phyloP scores from a whole-genome alignment of 495 filamentous ascomycete genomes.

The Penicillium robsamsonii region DNA sequence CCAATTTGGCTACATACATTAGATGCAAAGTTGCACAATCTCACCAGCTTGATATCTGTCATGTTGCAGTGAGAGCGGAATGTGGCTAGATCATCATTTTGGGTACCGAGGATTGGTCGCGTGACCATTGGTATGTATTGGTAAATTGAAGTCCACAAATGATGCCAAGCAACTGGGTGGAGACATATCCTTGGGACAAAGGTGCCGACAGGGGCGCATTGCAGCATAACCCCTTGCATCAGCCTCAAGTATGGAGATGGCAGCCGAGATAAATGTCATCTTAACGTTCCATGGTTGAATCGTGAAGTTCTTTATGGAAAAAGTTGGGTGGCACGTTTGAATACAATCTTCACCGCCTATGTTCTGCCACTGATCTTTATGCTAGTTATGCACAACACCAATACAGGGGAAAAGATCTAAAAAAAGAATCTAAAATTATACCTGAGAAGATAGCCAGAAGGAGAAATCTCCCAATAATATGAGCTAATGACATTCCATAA shows the following conservation, averaged over 20 bases:
- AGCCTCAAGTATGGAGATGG: not conserved
- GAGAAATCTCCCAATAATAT: not conserved
- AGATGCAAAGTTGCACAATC: not conserved
- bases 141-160: not conserved
- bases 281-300: not conserved
- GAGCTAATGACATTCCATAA: not conserved
- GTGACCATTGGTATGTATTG: not conserved
- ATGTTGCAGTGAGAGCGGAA: not conserved
- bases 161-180: not conserved
- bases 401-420: no score
- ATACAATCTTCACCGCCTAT: no score
- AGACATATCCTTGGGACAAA: not conserved
- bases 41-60: not conserved
- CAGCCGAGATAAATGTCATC: not conserved
- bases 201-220: constrained; percentile 1
- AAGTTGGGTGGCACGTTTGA: no score
- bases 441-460: not conserved
- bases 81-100: not conserved
- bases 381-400: no score
- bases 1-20: not conserved
- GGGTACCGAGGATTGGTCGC: not conserved
- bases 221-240: not conserved
- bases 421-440: no score
- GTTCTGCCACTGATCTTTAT: no score
- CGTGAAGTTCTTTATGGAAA: not conserved